Evolutionary conservation across 768 basidiomycete genomes (phyloP), one percentile per base, ranked within the genome.

Genomic region (Porphyrellus cyaneotinctus): DNA sequence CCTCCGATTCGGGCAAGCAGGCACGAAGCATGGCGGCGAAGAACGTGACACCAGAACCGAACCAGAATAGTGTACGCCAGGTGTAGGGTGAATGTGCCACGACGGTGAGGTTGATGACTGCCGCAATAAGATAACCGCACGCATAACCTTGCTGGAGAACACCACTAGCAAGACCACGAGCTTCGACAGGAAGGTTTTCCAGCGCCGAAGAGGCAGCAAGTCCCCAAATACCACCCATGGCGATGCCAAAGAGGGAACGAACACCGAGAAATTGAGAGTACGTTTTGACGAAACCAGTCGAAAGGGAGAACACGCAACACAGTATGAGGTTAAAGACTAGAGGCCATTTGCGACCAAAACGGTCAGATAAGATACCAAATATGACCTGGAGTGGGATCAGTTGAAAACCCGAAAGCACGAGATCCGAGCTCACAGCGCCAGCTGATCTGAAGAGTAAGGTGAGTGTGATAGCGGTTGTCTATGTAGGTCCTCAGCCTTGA

Each of bases 341-440:
- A 2, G 94, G 93, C 92, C 91, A 98, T 75, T 94, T 95, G 41
- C 94, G 80, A 1, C 95, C 95, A 68, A 75, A 97, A 5, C 95
- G 83, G 68, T 97, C 95, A 2, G 88, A 89, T 23, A 87, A 58
- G 44, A 93, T 66, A 43, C 92, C 93, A 59, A 97, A 94, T 56
- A 91, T 69, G 43, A 91, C 42, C 73, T 72, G n/a, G 4, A 48
- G 39, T 26, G 17, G 30, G 24, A 22, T 51, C 28, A 43, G 38
- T 32, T 31, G 11, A 28, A 22, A 22, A 0, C 11, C 20, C 23
- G 17, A 48, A 49, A 65, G 11, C n/a, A n/a, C 11, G 20, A 30
- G 3, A n/a, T 22, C 6, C 18, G 18, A 36, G 3, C 78, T 61
- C 35, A 78, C 85, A 14, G 88, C 87, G 43, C 88, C 88, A 47